Base-by-base conservation (phyloP, 495 filamentous ascomycete genomes). In the Aspergillus avenaceus region DNA sequence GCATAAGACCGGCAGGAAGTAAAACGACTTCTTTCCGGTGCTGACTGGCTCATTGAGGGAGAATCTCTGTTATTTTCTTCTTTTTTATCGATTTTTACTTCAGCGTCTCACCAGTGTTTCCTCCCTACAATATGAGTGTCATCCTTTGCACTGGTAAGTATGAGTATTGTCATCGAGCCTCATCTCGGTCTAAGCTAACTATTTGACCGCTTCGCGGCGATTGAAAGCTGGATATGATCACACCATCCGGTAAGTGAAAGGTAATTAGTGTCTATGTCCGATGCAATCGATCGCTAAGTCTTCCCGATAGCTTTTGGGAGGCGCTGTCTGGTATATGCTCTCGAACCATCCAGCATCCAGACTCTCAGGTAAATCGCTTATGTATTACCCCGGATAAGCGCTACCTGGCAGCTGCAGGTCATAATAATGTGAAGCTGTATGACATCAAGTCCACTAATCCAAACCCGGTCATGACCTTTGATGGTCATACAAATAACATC, bases 351-450 rank as follows among this genome's bases (percentile, higher is more conserved):
- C 95, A 97, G 59, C 91, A 97, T 61, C 87, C 93, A 3, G 93
- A 97, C 64, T 97, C 92, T 0, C 95, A 98, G 70, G 93, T 98
- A 56, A 98, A 98, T 66, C 87, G 93, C 16, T 87, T 98, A 3
- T 97, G 92, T 67, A 98, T 98, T 56, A 96, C 93, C 5, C 93
- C 95, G 44, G 93, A 98, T 72, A 98, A 98, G 68, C 85, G 90
- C 31, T 97, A 84, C 66, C 84, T 98, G 48, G 93, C 93, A 3
- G 95, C 93, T 0, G 93, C 95, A 0, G 95, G 93, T 28, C 90
- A 96, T 64, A 90, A 90, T 61, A 90, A 86, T 45, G 88, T 98
- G 55, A 97, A 97, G 69, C 85, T 98, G 32, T 98, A 93, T 72
- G 95, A 97, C 55, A 93, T 97, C 76, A 93, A 93, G 63, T 96